Percentiles rank a stretch among this genome's conserved stretches.
These are phyloP conservation scores for Melastoma candidum DNA, from an alignment of 441 rosid genomes.

Conservation along the genomic window DNA sequence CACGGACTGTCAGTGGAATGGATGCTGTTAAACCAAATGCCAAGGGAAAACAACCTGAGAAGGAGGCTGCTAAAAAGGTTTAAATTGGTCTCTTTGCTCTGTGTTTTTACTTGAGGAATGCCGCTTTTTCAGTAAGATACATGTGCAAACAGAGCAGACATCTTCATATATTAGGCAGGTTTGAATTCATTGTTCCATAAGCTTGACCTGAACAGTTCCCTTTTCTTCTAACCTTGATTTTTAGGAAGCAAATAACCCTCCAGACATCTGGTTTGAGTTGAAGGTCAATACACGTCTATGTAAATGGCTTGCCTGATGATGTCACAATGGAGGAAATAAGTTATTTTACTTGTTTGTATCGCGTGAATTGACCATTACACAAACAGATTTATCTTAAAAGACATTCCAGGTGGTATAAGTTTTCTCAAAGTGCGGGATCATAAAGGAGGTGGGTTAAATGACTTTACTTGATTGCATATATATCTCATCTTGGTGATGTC, in stretches of 20 bases:
- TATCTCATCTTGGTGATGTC: background rate
- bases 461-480: conserved; percentile 6
- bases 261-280: conserved; percentile 95
- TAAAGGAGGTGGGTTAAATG: conserved; percentile 64
- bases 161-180: too few relatives aligned
- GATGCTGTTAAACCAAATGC: conserved; percentile 32
- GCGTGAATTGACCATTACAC: background rate
- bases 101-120: background rate
- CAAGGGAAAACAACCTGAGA: conserved; percentile 64
- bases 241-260: conserved; percentile 87
- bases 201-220: background rate
- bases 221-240: conserved; percentile 4
- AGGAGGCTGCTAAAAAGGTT: conserved; percentile 51
- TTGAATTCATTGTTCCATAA: too few relatives aligned
- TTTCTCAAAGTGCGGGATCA: conserved; percentile 93
- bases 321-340: conserved; percentile 80
- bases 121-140: too few relatives aligned
- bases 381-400: conserved; percentile 4
- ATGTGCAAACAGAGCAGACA: too few relatives aligned
- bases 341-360: conserved; percentile 12
- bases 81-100: conserved; percentile 12
- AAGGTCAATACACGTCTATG: conserved; percentile 91
- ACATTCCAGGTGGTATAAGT: conserved; percentile 71
- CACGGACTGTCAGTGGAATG: conserved; percentile 3
- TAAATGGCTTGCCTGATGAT: conserved; percentile 88